Evolutionary conservation across 352 stramenopile genomes (phyloP).

Genomic region (Phytophthora hybrid): DNA sequence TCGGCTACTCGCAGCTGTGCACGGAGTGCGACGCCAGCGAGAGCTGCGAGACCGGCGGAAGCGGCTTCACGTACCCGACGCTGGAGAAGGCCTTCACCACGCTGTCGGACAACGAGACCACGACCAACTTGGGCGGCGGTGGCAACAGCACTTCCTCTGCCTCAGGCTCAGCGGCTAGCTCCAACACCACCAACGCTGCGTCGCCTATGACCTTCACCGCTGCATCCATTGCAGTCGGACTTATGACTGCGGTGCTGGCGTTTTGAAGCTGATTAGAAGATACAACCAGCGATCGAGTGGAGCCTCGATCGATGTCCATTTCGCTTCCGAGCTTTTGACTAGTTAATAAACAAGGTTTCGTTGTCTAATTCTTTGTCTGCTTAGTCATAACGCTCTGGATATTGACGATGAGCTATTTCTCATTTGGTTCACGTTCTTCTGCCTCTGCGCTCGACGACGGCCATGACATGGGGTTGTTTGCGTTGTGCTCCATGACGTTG

Average conservation of each 20-base stretch:
- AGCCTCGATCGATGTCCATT: constrained; percentile 26
- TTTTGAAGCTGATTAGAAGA: constrained; percentile 30
- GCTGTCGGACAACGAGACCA: constrained; percentile 55
- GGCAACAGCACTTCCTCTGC: constrained; percentile 9
- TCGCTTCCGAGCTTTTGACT: constrained; percentile 36
- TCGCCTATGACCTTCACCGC: constrained; percentile 20
- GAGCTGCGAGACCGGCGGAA: constrained; percentile 48
- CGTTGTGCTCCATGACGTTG: no score
- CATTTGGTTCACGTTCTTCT: no score
- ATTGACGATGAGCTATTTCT: no score
- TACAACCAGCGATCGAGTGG: constrained; percentile 19
- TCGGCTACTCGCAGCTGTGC: constrained; percentile 80
- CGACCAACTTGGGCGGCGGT: constrained; percentile 22
- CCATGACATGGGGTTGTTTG: no score
- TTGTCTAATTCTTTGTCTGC: not conserved
- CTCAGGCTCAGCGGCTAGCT: constrained; percentile 18
- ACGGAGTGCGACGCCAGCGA: constrained; percentile 53
- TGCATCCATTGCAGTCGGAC: constrained; percentile 27
- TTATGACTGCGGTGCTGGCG: constrained; percentile 33
- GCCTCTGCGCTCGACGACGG: no score
- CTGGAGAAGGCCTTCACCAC: constrained; percentile 63
- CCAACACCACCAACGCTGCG: constrained; percentile 14
- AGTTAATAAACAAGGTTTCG: constrained; percentile 35
- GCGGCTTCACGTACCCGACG: constrained; percentile 66
- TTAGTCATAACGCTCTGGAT: no score